Evolutionary conservation across 1,139 yeast genomes (phyloP), one percentile per base, ranked within the genome.

Genomic region (Saccharomyces hybrid): DNA sequence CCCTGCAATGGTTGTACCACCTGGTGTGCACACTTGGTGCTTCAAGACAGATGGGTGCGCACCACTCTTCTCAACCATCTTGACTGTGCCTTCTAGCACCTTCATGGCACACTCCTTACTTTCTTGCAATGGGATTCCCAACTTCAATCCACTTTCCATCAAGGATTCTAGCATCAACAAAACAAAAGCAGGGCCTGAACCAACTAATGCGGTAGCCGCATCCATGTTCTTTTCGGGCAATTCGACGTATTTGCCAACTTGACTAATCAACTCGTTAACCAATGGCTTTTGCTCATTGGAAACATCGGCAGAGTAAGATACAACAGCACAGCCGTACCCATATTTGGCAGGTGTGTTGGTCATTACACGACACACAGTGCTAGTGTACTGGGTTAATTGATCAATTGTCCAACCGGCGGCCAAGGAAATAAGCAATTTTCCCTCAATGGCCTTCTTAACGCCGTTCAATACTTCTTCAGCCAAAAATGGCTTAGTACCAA

Each of bases 1-100:
- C 0, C 99, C 99, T 3, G 97, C 96, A 69, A 95, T 93, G 7
- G 99, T 93, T 53, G 97, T 91, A 42, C 99, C 99, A 34, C 95
- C 99, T 14, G 99, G 99, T 0, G 99, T 93, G 69, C 97, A 90
- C 5, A 93, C 95, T 65, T 86, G 86, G 69, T 88, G 84, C 68
- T 88, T 87, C 70, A 93, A 78, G 19, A 81, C 89, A 9, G 95
- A 95, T n/a, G 99, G 99, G 67, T 91, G 97, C 48, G 80, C 82
- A 2, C 90, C 91, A n/a, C 89, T 81, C 29, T 66, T 54, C 67
- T 82, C 86, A 1, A 86, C 95, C 97, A 93, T 88, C 72, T 83
- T 84, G 27, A 95, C 95, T n/a, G 98, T 88, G 23, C 99, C 99
- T 68, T 88, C 93, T 82, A 93, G 78, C 29, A 91, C 97, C 71